Evolutionary conservation across 2,329 filamentous ascomycete species (phyloP).

Genomic region (Phialophora expanda): DNA sequence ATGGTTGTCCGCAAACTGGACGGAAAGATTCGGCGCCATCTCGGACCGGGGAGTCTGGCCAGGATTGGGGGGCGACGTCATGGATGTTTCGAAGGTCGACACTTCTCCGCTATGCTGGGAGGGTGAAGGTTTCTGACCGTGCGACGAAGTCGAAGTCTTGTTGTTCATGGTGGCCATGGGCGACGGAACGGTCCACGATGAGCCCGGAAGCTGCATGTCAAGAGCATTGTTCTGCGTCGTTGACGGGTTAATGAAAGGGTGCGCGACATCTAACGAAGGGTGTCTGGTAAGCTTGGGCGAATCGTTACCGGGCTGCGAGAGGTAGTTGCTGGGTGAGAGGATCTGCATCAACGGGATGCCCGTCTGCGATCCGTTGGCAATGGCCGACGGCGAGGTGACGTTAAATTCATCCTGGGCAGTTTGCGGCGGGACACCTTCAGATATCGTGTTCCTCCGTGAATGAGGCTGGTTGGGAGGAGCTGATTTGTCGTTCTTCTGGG

Average conservation of each 20-base stretch:
- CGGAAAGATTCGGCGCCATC: conserved; percentile 22
- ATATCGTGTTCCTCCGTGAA: conserved; percentile 41
- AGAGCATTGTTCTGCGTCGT: conserved; percentile 26
- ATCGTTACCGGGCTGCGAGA: conserved; percentile 23
- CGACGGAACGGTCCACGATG: conserved; percentile 28
- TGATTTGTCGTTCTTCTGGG: conserved; percentile 48
- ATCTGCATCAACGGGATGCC: conserved; percentile 37
- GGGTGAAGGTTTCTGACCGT: conserved; percentile 25
- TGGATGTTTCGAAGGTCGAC: conserved; percentile 31
- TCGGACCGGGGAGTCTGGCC: conserved; percentile 33
- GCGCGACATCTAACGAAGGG: conserved; percentile 29
- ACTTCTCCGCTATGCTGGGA: conserved; percentile 32
- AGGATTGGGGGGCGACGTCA: conserved; percentile 29
- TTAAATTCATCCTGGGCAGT: conserved; percentile 39
- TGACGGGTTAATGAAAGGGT: conserved; percentile 25
- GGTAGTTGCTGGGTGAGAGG: conserved; percentile 34
- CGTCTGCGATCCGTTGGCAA: conserved; percentile 19
- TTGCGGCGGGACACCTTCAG: conserved; percentile 34
- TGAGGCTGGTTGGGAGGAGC: conserved; percentile 41
- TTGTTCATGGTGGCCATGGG: conserved; percentile 26
- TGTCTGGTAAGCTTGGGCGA: conserved; percentile 25
- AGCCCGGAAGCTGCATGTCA: conserved; percentile 23
- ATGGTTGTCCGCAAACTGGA: conserved; percentile 26
- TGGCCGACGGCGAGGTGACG: conserved; percentile 39
- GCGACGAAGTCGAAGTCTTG: conserved; percentile 24